A percentile compares a stretch with the other conserved stretches of the same genome.
Conservation (phyloP, 108 stramenopile genomes). For the Conticribra weissflogii region DNA sequence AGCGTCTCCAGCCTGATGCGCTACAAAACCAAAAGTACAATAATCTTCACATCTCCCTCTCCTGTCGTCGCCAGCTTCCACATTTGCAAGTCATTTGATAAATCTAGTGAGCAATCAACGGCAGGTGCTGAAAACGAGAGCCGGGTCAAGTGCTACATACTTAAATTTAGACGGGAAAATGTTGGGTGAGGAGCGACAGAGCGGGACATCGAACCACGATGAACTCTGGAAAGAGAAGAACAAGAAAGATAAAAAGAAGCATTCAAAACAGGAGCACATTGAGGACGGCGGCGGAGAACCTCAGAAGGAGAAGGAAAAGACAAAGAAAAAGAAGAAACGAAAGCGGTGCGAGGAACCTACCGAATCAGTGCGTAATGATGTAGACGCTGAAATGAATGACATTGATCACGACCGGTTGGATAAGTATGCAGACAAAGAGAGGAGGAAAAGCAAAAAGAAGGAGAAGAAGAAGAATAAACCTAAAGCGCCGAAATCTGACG, state of each 20-base stretch:
- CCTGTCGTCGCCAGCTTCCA: too few species aligned
- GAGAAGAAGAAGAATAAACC: constrained; percentile 7
- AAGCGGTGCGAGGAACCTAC: not conserved
- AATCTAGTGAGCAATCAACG: too few species aligned
- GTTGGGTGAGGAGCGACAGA: constrained; percentile 13
- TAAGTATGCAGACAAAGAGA: too few species aligned
- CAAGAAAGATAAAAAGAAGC: constrained; percentile 2
- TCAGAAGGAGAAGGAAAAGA: constrained; percentile 15
- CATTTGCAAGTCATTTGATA: too few species aligned
- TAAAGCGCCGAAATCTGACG: not conserved
- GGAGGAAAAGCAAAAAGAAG: constrained; percentile 1
- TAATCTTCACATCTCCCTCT: too few species aligned
- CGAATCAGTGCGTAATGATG: not conserved
- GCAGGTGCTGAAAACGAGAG: too few species aligned
- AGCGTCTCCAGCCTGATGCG: too few species aligned
- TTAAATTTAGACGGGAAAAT: too few species aligned
- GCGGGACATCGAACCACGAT: not conserved
- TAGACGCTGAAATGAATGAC: not conserved
- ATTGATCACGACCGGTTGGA: too few species aligned
- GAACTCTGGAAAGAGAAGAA: not conserved
- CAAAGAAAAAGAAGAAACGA: constrained; percentile 1
- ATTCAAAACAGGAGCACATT: not conserved
- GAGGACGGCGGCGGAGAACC: not conserved
- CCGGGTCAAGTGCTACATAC: too few species aligned
- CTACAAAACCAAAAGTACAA: too few species aligned